Percentiles rank a stretch among this genome's conserved stretches.
Conservation (phyloP, 805 yeast species). For the Starmerella lactis-condensi region DNA sequence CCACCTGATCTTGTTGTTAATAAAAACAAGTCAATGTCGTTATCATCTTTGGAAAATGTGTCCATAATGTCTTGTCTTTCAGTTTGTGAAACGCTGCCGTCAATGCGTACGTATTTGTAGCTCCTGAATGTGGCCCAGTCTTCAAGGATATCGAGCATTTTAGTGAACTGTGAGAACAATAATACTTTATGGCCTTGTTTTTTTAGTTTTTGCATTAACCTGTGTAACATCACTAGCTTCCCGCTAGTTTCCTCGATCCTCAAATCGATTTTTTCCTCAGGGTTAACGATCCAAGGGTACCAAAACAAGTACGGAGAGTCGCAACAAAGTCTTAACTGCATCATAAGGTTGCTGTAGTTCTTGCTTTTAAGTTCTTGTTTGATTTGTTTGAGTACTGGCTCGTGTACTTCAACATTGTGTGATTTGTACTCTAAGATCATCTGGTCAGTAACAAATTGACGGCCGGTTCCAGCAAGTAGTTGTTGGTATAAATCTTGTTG, state of each 20-base stretch:
- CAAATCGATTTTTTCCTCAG: constrained; percentile 27
- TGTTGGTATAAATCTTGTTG: constrained; percentile 47
- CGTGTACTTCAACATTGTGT: too few relatives aligned
- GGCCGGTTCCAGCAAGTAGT: constrained; percentile 27
- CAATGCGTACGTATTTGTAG: constrained; percentile 40
- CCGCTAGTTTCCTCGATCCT: constrained; percentile 41
- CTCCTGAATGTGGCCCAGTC: constrained; percentile 46
- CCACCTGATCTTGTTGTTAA: constrained; percentile 92
- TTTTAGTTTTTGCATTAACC: constrained; percentile 36
- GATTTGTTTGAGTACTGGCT: constrained; percentile 16
- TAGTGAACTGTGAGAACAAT: constrained; percentile 74
- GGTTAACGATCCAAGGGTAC: constrained; percentile 45
- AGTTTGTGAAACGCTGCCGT: constrained; percentile 52
- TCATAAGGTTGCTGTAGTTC: constrained; percentile 45
- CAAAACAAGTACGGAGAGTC: constrained; percentile 72
- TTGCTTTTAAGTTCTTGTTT: constrained; percentile 31
- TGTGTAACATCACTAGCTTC: constrained; percentile 52
- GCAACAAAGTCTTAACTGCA: constrained; percentile 73
- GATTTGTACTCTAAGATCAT: constrained; percentile 8
- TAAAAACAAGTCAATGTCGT: constrained; percentile 36
- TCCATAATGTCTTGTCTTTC: constrained; percentile 48
- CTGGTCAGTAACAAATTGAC: constrained; percentile 19
- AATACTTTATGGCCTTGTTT: constrained; percentile 45
- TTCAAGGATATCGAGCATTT: constrained; percentile 59
- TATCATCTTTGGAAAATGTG: constrained; percentile 27